A percentile compares a stretch with the other conserved stretches of the same genome.
These are phyloP conservation scores for Heterobasidion annosum DNA, from an alignment of 1,284 basidiomycete species.

Conservation along the genomic window DNA sequence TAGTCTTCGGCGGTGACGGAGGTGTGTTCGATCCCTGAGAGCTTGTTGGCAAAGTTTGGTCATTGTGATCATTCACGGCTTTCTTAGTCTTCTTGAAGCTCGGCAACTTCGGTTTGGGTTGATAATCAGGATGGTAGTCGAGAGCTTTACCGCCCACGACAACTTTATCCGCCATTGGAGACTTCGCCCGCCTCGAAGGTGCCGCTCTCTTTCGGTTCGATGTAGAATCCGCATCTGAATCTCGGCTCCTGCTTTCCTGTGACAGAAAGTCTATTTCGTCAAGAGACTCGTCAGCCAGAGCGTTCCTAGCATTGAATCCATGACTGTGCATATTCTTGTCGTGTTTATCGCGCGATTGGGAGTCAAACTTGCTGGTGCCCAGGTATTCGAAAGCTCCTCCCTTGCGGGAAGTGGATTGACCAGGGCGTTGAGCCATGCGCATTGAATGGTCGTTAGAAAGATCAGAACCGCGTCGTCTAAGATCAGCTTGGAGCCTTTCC, in stretches of 20 bases:
- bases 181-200: neutral
- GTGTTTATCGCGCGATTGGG: neutral
- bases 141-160: neutral
- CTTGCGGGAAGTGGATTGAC: neutral
- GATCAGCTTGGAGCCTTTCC: neutral
- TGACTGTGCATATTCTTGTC: neutral
- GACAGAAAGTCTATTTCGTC: slow-evolving; percentile 4
- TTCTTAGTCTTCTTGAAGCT: slow-evolving; percentile 4
- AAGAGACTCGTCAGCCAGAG: neutral
- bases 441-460: neutral
- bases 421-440: neutral
- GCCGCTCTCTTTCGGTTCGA: neutral
- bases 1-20: neutral
- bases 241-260: neutral
- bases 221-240: neutral
- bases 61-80: neutral
- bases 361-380: neutral
- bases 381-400: neutral
- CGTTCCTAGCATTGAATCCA: neutral
- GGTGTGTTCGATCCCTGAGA: no score
- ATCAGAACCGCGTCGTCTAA: neutral
- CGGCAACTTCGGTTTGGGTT: neutral
- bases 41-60: no score
- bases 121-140: neutral
- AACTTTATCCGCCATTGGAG: neutral